These are phyloP conservation scores for Psilocybe azurescens DNA, from an alignment of 768 basidiomycete genomes.

Conservation along the genomic window DNA sequence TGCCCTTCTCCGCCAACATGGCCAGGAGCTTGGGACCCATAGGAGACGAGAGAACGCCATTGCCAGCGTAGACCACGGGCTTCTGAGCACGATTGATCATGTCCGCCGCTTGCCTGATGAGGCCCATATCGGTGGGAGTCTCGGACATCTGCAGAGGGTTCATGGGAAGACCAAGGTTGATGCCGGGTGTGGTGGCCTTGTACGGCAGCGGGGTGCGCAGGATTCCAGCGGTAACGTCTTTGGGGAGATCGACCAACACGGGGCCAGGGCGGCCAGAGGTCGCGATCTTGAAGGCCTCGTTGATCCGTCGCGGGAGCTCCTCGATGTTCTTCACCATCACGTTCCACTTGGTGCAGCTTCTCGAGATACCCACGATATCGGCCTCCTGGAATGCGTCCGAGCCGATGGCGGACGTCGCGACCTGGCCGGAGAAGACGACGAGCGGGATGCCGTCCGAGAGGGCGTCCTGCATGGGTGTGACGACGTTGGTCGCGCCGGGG, in stretches of 20 bases:
- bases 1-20: constrained; percentile 79
- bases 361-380: constrained; percentile 94
- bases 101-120: constrained; percentile 83
- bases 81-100: constrained; percentile 92
- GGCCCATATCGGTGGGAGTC: constrained; percentile 62
- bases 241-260: constrained; percentile 98
- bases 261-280: constrained; percentile 97
- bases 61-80: constrained; percentile 93
- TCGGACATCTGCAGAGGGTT: constrained; percentile 70
- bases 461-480: constrained; percentile 98
- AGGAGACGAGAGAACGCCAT: constrained; percentile 84
- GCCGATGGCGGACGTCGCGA: constrained; percentile 99
- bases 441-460: constrained; percentile 93
- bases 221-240: constrained; percentile 95
- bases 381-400: constrained; percentile 99
- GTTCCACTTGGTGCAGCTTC: constrained; percentile 99
- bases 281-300: constrained; percentile 99
- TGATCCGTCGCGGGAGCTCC: constrained; percentile 93
- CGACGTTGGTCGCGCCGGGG: constrained; percentile 96
- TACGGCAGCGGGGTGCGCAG: constrained; percentile 84
- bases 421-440: constrained; percentile 96
- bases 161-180: constrained; percentile 70
- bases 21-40: constrained; percentile 83
- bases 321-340: constrained; percentile 99
- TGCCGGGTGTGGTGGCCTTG: constrained; percentile 86